Conservation (phyloP, 2,329 filamentous ascomycete species). For the Trichoderma atroviride region DNA sequence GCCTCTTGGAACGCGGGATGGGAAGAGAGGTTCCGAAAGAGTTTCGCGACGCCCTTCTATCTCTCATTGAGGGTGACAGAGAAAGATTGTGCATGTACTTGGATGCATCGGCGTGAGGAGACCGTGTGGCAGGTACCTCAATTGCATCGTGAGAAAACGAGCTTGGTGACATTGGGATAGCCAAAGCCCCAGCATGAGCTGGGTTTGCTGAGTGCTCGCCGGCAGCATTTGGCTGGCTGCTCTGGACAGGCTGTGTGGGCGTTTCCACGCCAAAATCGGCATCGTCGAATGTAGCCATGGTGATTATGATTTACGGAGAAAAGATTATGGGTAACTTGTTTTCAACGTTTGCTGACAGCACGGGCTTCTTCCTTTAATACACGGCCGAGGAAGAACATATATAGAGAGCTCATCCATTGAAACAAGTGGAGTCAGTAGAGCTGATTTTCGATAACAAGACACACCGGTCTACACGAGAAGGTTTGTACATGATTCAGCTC, state of each 20-base stretch:
- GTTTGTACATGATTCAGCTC: constrained; percentile 23
- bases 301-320: neutral
- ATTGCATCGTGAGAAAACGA: constrained; percentile 8
- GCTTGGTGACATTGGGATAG: constrained; percentile 17
- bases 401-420: neutral
- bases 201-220: neutral
- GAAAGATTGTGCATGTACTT: constrained; percentile 20
- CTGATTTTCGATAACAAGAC: constrained; percentile 3
- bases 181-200: constrained; percentile 3
- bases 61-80: constrained; percentile 18
- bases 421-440: constrained; percentile 6
- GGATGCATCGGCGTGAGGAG: constrained; percentile 20
- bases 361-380: neutral
- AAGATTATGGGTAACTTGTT: neutral
- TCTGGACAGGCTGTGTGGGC: neutral
- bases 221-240: neutral
- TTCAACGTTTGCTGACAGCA: neutral
- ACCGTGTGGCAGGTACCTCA: constrained; percentile 14
- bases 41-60: constrained; percentile 2
- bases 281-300: constrained; percentile 20
- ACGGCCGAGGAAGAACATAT: neutral
- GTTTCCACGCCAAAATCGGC: constrained; percentile 21
- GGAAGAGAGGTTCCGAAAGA: constrained; percentile 17
- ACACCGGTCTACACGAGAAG: neutral
- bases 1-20: constrained; percentile 15